phyloP scores from a whole-genome alignment of 140 eudicot species.

The Erigeron philadelphicus region DNA sequence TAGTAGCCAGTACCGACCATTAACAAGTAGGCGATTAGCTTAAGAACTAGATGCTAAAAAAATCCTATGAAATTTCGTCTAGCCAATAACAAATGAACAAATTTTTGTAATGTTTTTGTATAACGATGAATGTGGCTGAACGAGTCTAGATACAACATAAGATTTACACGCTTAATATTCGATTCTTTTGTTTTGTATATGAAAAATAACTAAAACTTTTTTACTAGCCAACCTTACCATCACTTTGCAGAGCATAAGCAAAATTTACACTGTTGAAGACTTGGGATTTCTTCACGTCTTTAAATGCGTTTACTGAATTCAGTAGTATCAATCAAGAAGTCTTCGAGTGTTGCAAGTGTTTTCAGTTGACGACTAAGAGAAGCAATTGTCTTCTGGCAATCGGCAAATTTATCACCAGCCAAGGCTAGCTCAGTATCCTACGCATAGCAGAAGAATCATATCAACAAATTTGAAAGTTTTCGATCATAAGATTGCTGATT shows the following conservation, averaged over 20 bases:
- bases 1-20: too few species aligned
- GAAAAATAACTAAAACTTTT: conserved; percentile 24
- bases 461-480: conserved; percentile 7
- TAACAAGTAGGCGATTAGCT: background rate
- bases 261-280: conserved; percentile 12
- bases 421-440: conserved; percentile 69
- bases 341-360: conserved; percentile 64
- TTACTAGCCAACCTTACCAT: conserved; percentile 23
- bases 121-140: conserved; percentile 19
- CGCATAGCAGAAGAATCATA: background rate
- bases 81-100: background rate
- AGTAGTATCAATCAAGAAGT: conserved; percentile 51
- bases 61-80: background rate
- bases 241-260: conserved; percentile 12
- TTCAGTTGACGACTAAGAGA: conserved; percentile 63
- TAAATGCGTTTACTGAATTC: conserved; percentile 22
- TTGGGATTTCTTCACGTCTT: background rate
- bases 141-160: conserved; percentile 18
- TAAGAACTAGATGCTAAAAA: background rate
- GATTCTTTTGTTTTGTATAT: conserved; percentile 12
- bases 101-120: conserved; percentile 16
- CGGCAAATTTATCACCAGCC: conserved; percentile 59
- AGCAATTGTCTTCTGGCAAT: conserved; percentile 85
- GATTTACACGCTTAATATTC: conserved; percentile 25
- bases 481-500: background rate